A percentile compares a stretch with the other conserved stretches of the same genome.
Conservation (phyloP, 257 asterid genomes). For the Prunella vulgaris region DNA sequence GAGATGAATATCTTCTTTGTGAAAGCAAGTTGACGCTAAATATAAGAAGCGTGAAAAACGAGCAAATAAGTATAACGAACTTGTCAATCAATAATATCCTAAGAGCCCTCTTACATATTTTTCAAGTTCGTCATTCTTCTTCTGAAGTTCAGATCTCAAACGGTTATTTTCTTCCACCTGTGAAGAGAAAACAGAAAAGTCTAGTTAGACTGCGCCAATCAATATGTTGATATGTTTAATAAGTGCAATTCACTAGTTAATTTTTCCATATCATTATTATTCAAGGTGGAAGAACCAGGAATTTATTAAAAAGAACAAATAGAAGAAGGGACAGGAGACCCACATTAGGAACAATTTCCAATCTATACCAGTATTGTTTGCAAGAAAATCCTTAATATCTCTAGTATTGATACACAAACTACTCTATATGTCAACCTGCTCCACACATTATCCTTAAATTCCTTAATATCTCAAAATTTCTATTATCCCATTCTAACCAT, state of each 20-base stretch:
- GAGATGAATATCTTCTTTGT: neutral
- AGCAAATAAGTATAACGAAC: neutral
- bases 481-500: neutral
- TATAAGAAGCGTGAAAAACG: neutral
- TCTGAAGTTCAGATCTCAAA: slow-evolving; percentile 77
- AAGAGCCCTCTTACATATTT: slow-evolving; percentile 57
- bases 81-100: slow-evolving; percentile 8
- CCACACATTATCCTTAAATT: neutral
- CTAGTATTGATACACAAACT: neutral
- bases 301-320: neutral
- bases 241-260: slow-evolving; percentile 8
- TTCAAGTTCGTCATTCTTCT: slow-evolving; percentile 63
- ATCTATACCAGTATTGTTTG: neutral
- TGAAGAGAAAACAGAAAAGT: slow-evolving; percentile 12
- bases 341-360: neutral
- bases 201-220: neutral
- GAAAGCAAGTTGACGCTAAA: neutral
- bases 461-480: neutral
- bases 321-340: neutral
- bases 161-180: slow-evolving; percentile 94
- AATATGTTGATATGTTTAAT: neutral
- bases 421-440: neutral
- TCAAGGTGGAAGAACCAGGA: neutral
- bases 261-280: neutral
- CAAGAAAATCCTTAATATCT: neutral